Conservation (phyloP, 2,329 filamentous ascomycete genomes). For the Botrytis squamosa region DNA sequence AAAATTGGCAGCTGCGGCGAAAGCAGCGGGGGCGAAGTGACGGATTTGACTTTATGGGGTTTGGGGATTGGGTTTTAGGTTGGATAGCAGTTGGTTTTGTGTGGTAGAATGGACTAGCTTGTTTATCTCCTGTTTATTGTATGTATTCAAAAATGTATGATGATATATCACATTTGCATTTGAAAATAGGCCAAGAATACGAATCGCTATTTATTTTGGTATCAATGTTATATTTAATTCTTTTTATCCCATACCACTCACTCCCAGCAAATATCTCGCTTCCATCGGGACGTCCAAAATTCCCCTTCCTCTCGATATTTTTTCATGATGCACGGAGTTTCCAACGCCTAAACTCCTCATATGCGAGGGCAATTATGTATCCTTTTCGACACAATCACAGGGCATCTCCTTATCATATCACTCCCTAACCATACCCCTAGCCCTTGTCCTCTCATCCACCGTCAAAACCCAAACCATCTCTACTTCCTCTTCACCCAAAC, state of each 20-base stretch:
- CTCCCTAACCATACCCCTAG: slow-evolving; percentile 62
- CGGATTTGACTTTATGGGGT: background rate
- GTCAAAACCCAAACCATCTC: slow-evolving; percentile 71
- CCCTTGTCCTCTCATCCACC: slow-evolving; percentile 70
- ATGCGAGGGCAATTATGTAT: background rate
- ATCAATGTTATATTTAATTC: background rate
- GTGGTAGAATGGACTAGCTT: background rate
- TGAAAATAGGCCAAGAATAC: background rate
- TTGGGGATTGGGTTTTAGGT: background rate
- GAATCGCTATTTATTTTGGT: background rate
- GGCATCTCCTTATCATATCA: background rate
- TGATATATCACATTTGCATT: background rate
- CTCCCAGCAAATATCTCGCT: background rate
- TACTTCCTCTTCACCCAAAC: slow-evolving; percentile 51
- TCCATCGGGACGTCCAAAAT: background rate
- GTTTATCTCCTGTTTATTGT: background rate
- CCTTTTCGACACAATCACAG: background rate
- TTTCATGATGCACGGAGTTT: background rate
- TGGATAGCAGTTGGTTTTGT: background rate
- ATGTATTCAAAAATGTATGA: background rate
- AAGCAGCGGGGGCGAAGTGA: background rate
- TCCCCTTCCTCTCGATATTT: background rate
- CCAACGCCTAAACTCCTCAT: background rate
- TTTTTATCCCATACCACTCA: background rate
- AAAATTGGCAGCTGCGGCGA: background rate